Conservation (phyloP, 345 rosid genomes). For the Raphanus sativus region DNA sequence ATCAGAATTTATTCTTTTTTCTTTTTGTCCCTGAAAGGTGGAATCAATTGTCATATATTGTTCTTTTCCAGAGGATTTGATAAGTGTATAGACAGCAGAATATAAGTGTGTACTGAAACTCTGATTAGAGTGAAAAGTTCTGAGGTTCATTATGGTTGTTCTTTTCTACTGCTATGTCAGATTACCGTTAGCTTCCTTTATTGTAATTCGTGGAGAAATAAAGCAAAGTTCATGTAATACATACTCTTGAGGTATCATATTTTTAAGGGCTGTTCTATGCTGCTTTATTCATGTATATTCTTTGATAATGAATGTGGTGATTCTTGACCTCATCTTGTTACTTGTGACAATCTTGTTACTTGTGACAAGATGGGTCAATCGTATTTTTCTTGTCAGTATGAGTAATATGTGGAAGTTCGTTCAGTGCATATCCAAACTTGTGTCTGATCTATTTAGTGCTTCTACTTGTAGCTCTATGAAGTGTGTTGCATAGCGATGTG, state of each 20-base stretch:
- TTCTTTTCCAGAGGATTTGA: constrained; percentile 15
- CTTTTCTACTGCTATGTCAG: constrained; percentile 11
- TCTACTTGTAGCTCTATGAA: constrained; percentile 5
- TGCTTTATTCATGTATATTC: no score
- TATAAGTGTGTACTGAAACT: constrained; percentile 37
- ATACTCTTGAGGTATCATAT: constrained; percentile 23
- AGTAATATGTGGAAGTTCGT: background rate
- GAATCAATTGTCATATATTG: constrained; percentile 38
- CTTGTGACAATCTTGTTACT: constrained; percentile 20
- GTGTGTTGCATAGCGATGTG: constrained; percentile 20
- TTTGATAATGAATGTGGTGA: background rate
- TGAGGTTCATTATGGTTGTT: constrained; percentile 22
- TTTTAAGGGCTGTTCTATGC: background rate
- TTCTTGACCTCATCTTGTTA: constrained; percentile 13
- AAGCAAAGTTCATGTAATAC: constrained; percentile 24
- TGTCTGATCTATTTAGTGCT: constrained; percentile 7
- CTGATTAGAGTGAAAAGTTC: constrained; percentile 32
- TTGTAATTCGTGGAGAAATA: constrained; percentile 16
- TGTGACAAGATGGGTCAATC: constrained; percentile 15
- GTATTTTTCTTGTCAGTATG: constrained; percentile 4
- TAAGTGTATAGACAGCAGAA: constrained; percentile 33
- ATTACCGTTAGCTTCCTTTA: background rate
- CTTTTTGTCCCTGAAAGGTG: constrained; percentile 27
- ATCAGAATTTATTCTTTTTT: constrained; percentile 29
- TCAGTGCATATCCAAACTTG: constrained; percentile 5